Evolutionary conservation across 1,139 yeast genomes (phyloP), one percentile per base, ranked within the genome.

Genomic region (Hemisphaericaspora subhashii): DNA sequence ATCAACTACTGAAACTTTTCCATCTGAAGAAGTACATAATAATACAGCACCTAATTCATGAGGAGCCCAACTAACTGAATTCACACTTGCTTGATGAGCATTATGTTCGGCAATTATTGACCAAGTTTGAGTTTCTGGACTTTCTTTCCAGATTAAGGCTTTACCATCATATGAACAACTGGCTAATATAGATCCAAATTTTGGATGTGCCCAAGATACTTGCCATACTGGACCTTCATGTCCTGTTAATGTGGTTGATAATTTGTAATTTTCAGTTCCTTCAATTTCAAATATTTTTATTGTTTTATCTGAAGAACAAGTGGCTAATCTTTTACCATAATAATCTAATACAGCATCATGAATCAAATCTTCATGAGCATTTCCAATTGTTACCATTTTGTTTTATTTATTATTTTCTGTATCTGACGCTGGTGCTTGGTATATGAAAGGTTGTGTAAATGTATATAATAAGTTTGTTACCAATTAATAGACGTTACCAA

Each of bases 221-320:
- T 92, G 96, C 98, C 99, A 94, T 36, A 94, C 97, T 9, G 98
- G 98, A 16, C 98, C 98, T 48, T 89, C 96, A 62, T 92, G 99
- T 22, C 74, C 96, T 79, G 57, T 77, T 50, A 92, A 72, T 1
- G 98, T 89, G 50, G 89, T 96, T 23, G 83, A 73, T 39, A 89
- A 71, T 58, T 77, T 82, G 62, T 86, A 86, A 54, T 74, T 79
- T 40, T 88, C 95, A 35, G 92, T 89, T 18, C 74, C 75, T 40
- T 88, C 96, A 39, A 90, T 81, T 51, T 90, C 96, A 58, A 88
- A 92, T 48, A 92, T 81, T 66, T 89, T 89, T 67, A 92, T 86
- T 23, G 96, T 86, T 59, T 88, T 88, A 67, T 92, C 98, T 5
- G 96, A 86, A 8, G 96, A 88, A 58, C 96, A 86, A 3, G 98